Evolutionary conservation across 768 basidiomycete genomes (phyloP).

Genomic region (Paxillus ammoniavirescens): DNA sequence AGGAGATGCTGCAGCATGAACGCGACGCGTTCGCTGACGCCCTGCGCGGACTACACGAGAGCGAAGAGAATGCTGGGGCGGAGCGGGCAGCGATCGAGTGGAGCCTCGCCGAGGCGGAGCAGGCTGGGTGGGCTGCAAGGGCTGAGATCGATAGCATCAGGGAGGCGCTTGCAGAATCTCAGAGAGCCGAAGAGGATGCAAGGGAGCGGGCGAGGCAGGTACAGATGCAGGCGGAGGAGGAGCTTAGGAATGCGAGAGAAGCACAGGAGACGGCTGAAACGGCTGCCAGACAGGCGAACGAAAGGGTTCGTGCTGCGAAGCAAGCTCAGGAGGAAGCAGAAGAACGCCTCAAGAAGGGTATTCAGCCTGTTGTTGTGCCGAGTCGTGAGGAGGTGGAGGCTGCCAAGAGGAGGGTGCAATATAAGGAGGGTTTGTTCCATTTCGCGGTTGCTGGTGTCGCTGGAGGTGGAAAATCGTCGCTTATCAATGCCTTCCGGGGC

Average conservation of each 20-base stretch:
- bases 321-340: slow-evolving; percentile 19
- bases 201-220: no score
- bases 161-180: no score
- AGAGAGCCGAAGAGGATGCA: no score
- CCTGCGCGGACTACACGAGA: no score
- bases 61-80: no score
- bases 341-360: slow-evolving; percentile 18
- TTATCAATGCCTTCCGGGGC: slow-evolving; percentile 37
- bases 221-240: slow-evolving; percentile 9
- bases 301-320: slow-evolving; percentile 14
- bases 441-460: slow-evolving; percentile 34
- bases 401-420: slow-evolving; percentile 19
- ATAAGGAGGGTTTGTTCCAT: slow-evolving; percentile 29
- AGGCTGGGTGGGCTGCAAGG: no score
- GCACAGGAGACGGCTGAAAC: slow-evolving; percentile 17
- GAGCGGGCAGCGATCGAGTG: no score
- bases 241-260: slow-evolving; percentile 15
- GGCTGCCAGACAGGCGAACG: slow-evolving; percentile 8
- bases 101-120: no score
- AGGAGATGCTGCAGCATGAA: no score
- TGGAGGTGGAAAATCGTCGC: slow-evolving; percentile 37
- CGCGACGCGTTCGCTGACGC: no score
- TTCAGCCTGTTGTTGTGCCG: slow-evolving; percentile 21
- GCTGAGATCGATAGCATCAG: no score
- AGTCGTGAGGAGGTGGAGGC: slow-evolving; percentile 5